Conservation (phyloP, 495 filamentous ascomycete species). For the Astrothelium macrocarpum region DNA sequence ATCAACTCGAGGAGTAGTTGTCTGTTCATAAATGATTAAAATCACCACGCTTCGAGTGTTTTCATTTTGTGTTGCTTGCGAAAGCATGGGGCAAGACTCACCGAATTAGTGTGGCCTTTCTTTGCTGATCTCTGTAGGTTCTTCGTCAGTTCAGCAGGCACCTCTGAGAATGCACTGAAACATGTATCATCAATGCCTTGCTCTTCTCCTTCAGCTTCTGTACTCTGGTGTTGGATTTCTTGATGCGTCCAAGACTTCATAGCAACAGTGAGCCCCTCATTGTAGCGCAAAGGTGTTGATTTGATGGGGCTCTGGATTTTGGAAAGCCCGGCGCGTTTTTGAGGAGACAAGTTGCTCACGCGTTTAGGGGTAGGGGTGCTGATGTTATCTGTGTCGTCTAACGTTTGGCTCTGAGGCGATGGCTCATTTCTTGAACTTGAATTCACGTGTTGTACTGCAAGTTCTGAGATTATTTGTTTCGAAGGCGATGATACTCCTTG, state of each 20-base stretch:
- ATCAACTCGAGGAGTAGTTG: constrained; percentile 25
- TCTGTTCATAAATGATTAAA: constrained; percentile 6
- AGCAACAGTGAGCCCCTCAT: constrained; percentile 14
- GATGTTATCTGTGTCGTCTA: background rate
- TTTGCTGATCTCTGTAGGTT: constrained; percentile 36
- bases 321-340: background rate
- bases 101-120: constrained; percentile 43
- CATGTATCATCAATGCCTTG: constrained; percentile 64
- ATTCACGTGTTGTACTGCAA: background rate
- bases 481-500: background rate
- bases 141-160: constrained; percentile 66
- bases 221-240: constrained; percentile 2
- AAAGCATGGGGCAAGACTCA: constrained; percentile 17
- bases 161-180: constrained; percentile 76
- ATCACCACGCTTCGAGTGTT: background rate
- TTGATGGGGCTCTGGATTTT: constrained; percentile 3
- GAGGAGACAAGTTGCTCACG: background rate
- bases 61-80: background rate
- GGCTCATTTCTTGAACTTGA: background rate
- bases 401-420: background rate
- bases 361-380: background rate
- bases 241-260: background rate
- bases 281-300: constrained; percentile 10
- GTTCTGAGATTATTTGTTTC: background rate
- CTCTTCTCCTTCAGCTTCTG: constrained; percentile 14